Conservation (phyloP, 1,139 yeast species). For the Wickerhamiella pararugosa region DNA sequence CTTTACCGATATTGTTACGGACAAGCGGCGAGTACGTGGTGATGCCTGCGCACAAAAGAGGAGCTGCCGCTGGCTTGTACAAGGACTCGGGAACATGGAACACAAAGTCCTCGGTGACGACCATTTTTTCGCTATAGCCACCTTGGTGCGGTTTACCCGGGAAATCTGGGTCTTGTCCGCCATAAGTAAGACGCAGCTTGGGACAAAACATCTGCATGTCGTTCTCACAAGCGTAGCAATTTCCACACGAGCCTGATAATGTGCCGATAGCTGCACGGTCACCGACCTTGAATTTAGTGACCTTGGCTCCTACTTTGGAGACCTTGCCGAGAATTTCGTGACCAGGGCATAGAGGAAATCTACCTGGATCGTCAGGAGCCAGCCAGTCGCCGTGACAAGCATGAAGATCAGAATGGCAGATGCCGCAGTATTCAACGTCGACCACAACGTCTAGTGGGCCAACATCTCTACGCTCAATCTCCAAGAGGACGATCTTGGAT, state of each 20-base stretch:
- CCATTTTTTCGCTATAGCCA: slow-evolving; percentile 44
- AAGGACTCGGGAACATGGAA: slow-evolving; percentile 42
- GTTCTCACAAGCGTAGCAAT: slow-evolving; percentile 33
- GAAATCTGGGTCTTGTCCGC: slow-evolving; percentile 67
- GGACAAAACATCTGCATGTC: slow-evolving; percentile 31
- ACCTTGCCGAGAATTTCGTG: slow-evolving; percentile 46
- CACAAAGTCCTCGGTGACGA: slow-evolving; percentile 38
- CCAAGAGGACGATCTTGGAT: not conserved
- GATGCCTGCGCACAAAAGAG: slow-evolving; percentile 52
- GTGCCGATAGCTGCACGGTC: slow-evolving; percentile 56
- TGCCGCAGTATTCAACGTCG: slow-evolving; percentile 38
- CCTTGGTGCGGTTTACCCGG: slow-evolving; percentile 45
- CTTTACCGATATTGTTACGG: slow-evolving; percentile 36
- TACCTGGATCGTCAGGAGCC: slow-evolving; percentile 26
- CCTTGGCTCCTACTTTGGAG: slow-evolving; percentile 35
- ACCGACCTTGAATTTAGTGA: slow-evolving; percentile 29
- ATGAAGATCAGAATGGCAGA: slow-evolving; percentile 47
- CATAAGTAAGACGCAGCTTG: slow-evolving; percentile 51
- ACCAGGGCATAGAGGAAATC: slow-evolving; percentile 27
- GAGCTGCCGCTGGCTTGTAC: slow-evolving; percentile 38
- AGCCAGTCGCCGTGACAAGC: slow-evolving; percentile 35
- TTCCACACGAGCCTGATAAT: slow-evolving; percentile 32
- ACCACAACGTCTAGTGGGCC: slow-evolving; percentile 27
- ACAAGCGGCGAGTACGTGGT: slow-evolving; percentile 53
- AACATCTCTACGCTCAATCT: slow-evolving; percentile 12